A percentile compares a stretch with the other conserved stretches of the same genome.
phyloP scores from a whole-genome alignment of 352 stramenopile genomes.

The Pythium guiyangense region DNA sequence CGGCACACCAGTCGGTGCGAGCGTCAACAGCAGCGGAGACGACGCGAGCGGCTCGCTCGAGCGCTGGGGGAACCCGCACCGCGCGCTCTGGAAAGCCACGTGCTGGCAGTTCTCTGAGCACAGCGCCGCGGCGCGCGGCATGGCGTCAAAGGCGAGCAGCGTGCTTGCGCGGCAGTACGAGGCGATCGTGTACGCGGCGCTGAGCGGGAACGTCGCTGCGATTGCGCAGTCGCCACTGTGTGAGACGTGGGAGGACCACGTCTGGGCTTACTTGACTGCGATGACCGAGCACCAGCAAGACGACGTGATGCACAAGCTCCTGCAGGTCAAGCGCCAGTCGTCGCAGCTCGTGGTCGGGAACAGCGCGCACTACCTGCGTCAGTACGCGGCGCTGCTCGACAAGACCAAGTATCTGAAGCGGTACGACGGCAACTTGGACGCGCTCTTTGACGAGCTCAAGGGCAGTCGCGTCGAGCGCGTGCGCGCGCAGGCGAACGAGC shows the following conservation, averaged over 20 bases:
- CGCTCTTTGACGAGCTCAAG: conserved; percentile 74
- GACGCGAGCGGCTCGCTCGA: conserved; percentile 33
- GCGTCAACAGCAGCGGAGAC: conserved; percentile 42
- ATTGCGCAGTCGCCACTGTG: conserved; percentile 65
- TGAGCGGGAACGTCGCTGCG: conserved; percentile 68
- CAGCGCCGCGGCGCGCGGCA: no score
- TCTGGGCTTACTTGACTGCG: conserved; percentile 71
- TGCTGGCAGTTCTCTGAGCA: conserved; percentile 79
- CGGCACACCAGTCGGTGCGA: conserved; percentile 49
- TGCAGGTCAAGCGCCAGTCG: conserved; percentile 73
- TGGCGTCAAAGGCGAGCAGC: conserved; percentile 67
- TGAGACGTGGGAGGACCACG: conserved; percentile 83
- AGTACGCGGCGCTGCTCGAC: conserved; percentile 52
- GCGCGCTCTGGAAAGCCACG: conserved; percentile 82
- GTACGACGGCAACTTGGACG: conserved; percentile 61
- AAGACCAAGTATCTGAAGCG: conserved; percentile 75
- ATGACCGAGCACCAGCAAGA: conserved; percentile 74
- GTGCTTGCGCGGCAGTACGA: conserved; percentile 69
- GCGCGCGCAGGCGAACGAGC: conserved; percentile 61
- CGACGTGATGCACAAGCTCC: conserved; percentile 55
- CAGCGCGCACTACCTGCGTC: conserved; percentile 48
- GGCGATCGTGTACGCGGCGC: conserved; percentile 70
- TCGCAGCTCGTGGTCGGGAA: conserved; percentile 71
- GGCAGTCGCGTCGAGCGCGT: conserved; percentile 58
- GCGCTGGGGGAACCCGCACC: conserved; percentile 78